phyloP scores from a whole-genome alignment of 106 monocot genomes.

The Gastrodia elata region DNA sequence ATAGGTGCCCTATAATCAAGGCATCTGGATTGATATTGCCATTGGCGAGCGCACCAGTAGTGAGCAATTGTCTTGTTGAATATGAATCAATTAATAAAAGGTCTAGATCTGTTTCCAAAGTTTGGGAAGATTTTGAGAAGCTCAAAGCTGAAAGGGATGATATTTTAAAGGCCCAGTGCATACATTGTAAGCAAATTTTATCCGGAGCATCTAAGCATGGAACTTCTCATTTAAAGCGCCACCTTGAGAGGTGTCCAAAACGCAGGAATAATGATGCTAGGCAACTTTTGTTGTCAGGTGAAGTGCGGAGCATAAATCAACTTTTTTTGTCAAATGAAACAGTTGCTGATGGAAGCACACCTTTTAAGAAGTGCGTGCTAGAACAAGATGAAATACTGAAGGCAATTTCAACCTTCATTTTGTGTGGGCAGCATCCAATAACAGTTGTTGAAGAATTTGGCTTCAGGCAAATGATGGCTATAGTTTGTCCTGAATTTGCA shows the following conservation, averaged over 20 bases:
- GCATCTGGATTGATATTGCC: conserved; percentile 3
- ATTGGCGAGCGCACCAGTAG: neutral
- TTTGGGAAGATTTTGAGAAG: conserved; percentile 13
- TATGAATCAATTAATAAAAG: conserved; percentile 4
- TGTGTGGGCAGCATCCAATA: conserved; percentile 3
- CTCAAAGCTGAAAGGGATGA: conserved; percentile 14
- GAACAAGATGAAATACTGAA: conserved; percentile 7
- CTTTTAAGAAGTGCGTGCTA: neutral
- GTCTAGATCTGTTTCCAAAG: conserved; percentile 5
- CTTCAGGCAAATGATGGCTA: conserved; percentile 7
- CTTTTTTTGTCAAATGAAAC: conserved; percentile 4
- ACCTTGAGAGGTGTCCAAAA: conserved; percentile 8
- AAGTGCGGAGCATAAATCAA: conserved; percentile 2
- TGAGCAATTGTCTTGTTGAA: neutral
- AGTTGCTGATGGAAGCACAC: conserved; percentile 1
- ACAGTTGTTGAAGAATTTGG: conserved; percentile 12
- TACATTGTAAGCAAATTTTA: conserved; percentile 8
- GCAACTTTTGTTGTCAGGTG: conserved; percentile 9
- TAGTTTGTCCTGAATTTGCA: conserved; percentile 5
- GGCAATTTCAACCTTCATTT: conserved; percentile 4
- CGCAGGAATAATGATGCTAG: neutral
- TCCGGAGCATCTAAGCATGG: conserved; percentile 8
- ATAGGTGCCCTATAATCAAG: conserved; percentile 1
- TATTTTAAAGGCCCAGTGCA: conserved; percentile 7
- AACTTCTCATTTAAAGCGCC: conserved; percentile 12